Evolutionary conservation across 495 filamentous ascomycete genomes (phyloP).

Genomic region (Pseudevernia furfuracea): DNA sequence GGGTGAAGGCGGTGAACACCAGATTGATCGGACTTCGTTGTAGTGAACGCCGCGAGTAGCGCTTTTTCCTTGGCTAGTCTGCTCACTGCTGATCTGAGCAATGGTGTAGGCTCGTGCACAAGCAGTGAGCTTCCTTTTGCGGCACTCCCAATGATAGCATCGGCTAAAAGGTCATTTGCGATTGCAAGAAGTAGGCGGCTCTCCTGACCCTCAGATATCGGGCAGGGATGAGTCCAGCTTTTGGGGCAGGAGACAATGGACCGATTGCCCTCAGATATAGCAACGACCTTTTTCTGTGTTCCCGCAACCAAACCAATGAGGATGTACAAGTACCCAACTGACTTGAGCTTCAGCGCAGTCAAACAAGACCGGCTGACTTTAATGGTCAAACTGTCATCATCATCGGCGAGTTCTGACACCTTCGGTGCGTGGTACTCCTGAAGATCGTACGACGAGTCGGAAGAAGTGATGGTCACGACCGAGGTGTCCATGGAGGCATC

Average conservation of each 20-base stretch:
- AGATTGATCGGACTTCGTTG: not conserved
- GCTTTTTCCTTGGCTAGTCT: not conserved
- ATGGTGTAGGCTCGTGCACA: not conserved
- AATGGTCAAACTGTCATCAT: not conserved
- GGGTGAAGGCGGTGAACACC: not conserved
- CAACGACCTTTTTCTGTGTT: slow-evolving; percentile 1
- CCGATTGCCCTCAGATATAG: slow-evolving; percentile 5
- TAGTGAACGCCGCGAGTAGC: not conserved
- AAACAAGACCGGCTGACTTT: not conserved
- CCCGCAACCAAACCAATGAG: not conserved
- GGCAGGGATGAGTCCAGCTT: not conserved
- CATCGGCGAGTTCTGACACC: not conserved
- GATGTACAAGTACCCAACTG: not conserved
- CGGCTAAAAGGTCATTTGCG: not conserved
- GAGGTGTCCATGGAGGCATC: not conserved
- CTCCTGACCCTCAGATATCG: not conserved
- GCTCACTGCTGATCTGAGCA: not conserved
- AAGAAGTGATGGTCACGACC: not conserved
- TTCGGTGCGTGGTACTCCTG: not conserved
- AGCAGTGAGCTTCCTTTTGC: not conserved
- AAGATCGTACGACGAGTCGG: not conserved
- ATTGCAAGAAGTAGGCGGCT: slow-evolving; percentile 1
- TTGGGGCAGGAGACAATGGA: slow-evolving; percentile 1
- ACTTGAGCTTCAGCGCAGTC: not conserved
- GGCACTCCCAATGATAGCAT: not conserved